Evolutionary conservation across 1,284 basidiomycete species (phyloP).

Genomic region (Sparassis latifolia): DNA sequence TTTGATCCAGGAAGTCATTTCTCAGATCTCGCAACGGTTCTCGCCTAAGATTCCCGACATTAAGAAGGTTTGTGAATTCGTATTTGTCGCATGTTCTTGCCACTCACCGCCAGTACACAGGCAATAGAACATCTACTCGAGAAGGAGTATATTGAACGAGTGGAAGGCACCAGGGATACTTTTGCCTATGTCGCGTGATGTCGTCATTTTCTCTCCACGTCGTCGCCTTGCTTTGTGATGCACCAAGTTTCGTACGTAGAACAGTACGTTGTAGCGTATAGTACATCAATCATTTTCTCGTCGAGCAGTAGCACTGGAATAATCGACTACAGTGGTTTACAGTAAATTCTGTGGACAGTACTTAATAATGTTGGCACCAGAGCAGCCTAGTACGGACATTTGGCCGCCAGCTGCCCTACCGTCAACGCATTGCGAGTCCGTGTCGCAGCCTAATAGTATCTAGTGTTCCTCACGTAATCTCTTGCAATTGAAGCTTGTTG

Average conservation of each 20-base stretch:
- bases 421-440: no score
- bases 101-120: slow-evolving; percentile 30
- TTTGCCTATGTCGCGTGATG: slow-evolving; percentile 69
- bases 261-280: slow-evolving; percentile 21
- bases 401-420: no score
- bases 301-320: no score
- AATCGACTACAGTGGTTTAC: no score
- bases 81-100: background rate
- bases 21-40: slow-evolving; percentile 86
- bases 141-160: slow-evolving; percentile 96
- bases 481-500: no score
- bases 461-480: no score
- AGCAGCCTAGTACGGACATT: no score
- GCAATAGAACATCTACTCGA: slow-evolving; percentile 97
- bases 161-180: slow-evolving; percentile 75
- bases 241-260: slow-evolving; percentile 17
- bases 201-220: background rate
- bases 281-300: slow-evolving; percentile 2
- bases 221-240: slow-evolving; percentile 5
- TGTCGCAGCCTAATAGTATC: no score
- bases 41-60: slow-evolving; percentile 89
- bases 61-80: slow-evolving; percentile 57
- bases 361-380: no score
- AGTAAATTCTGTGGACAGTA: no score
- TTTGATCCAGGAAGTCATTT: slow-evolving; percentile 91